These are phyloP conservation scores for Neonectria neomacrospora DNA, from an alignment of 2,329 filamentous ascomycete species.

Conservation along the genomic window DNA sequence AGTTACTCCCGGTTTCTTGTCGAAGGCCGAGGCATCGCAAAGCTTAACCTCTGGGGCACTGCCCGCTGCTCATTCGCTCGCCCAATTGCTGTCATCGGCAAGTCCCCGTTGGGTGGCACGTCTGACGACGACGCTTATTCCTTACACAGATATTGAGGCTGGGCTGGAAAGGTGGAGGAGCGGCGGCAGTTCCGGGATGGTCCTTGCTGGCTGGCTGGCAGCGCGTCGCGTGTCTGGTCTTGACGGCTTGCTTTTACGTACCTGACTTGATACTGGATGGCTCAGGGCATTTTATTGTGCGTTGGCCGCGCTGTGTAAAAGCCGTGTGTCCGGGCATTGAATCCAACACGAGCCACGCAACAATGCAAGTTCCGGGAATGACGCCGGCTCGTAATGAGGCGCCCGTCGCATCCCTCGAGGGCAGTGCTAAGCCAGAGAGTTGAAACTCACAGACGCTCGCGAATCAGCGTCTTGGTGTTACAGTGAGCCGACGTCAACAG, in stretches of 20 bases:
- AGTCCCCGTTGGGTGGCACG: not conserved
- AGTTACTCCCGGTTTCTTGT: not conserved
- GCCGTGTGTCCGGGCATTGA: conserved; percentile 1
- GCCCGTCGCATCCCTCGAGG: conserved; percentile 2
- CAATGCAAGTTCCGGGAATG: too few relatives aligned
- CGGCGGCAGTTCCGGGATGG: conserved; percentile 37
- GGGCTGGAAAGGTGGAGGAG: conserved; percentile 28
- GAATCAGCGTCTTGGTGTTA: conserved; percentile 19
- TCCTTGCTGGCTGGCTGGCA: conserved; percentile 33
- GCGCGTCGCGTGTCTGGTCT: conserved; percentile 27
- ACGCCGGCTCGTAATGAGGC: not conserved
- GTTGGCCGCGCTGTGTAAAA: not conserved
- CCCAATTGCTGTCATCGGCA: not conserved
- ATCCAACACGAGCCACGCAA: not conserved
- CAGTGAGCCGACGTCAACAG: conserved; percentile 18
- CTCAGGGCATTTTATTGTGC: not conserved
- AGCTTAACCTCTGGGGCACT: conserved; percentile 17
- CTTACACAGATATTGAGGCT: conserved; percentile 18
- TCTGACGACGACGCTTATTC: conserved; percentile 2
- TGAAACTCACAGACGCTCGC: conserved; percentile 12
- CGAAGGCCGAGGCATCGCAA: conserved; percentile 15
- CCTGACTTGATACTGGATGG: not conserved
- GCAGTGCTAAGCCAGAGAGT: conserved; percentile 20
- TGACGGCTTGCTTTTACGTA: conserved; percentile 4
- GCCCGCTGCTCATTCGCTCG: conserved; percentile 5